phyloP scores from a whole-genome alignment of 2,329 filamentous ascomycete genomes.

The Zymoseptoria crescenta region DNA sequence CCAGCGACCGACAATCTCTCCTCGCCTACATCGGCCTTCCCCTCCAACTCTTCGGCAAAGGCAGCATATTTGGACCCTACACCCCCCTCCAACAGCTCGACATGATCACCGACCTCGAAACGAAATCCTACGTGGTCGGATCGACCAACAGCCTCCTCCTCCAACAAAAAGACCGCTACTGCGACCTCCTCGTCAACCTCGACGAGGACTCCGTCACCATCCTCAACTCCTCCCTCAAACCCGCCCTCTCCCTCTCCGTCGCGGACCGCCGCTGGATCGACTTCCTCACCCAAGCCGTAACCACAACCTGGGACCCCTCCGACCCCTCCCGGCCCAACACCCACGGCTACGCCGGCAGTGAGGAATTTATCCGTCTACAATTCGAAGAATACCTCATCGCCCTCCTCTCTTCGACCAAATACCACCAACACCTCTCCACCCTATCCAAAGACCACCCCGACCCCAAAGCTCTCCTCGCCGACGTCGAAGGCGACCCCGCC shows the following conservation, averaged over 20 bases:
- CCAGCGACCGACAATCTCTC: constrained; percentile 83
- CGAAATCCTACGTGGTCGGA: constrained; percentile 94
- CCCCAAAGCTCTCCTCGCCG: constrained; percentile 53
- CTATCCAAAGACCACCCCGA: constrained; percentile 38
- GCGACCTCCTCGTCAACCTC: constrained; percentile 91
- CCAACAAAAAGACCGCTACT: constrained; percentile 91
- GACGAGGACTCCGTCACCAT: constrained; percentile 83
- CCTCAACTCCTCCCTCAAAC: constrained; percentile 67
- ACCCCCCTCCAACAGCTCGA: constrained; percentile 94
- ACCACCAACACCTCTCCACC: constrained; percentile 49
- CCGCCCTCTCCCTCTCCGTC: constrained; percentile 68
- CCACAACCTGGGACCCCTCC: constrained; percentile 91
- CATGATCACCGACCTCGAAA: constrained; percentile 82
- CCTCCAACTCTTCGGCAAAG: constrained; percentile 91
- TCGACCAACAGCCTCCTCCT: constrained; percentile 91
- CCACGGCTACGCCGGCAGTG: constrained; percentile 87
- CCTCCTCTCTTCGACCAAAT: constrained; percentile 81
- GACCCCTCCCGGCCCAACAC: constrained; percentile 88
- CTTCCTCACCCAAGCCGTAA: constrained; percentile 83
- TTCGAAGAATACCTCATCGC: constrained; percentile 95
- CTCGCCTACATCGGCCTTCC: constrained; percentile 92
- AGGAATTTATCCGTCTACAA: constrained; percentile 93
- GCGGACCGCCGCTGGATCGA: constrained; percentile 96
- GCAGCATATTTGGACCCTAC: constrained; percentile 91
- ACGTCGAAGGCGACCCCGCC: constrained; percentile 71